Conservation (phyloP, 2,329 filamentous ascomycete species). For the Fusarium albidum region DNA sequence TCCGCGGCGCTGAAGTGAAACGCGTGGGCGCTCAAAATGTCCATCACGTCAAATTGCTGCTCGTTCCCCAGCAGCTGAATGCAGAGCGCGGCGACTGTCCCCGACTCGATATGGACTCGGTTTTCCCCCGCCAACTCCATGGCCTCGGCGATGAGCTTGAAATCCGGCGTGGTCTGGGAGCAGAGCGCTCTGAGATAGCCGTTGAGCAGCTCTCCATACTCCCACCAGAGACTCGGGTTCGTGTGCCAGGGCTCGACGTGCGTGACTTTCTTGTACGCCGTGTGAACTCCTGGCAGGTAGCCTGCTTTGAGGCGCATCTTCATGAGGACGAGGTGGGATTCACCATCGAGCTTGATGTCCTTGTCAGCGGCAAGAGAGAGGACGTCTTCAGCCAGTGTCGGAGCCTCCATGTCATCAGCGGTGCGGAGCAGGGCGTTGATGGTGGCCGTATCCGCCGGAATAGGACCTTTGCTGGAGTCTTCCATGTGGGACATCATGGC, state of each 20-base stretch:
- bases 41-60: slow-evolving; percentile 80
- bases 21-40: slow-evolving; percentile 80
- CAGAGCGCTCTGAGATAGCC: slow-evolving; percentile 76
- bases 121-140: slow-evolving; percentile 77
- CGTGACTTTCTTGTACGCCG: slow-evolving; percentile 63
- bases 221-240: slow-evolving; percentile 53
- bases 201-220: slow-evolving; percentile 73
- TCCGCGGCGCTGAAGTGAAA: slow-evolving; percentile 75
- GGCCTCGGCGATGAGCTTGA: slow-evolving; percentile 76
- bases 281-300: slow-evolving; percentile 75
- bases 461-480: slow-evolving; percentile 55
- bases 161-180: slow-evolving; percentile 65
- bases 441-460: slow-evolving; percentile 71
- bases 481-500: slow-evolving; percentile 77
- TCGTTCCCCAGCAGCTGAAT: slow-evolving; percentile 77
- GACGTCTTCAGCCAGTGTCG: slow-evolving; percentile 77
- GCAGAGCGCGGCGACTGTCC: slow-evolving; percentile 78
- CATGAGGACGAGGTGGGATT: slow-evolving; percentile 78
- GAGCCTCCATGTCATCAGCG: slow-evolving; percentile 74
- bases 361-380: slow-evolving; percentile 71
- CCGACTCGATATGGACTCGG: slow-evolving; percentile 72
- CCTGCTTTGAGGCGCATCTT: slow-evolving; percentile 76
- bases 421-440: slow-evolving; percentile 81
- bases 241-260: slow-evolving; percentile 47
- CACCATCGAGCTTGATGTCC: slow-evolving; percentile 71